Conservation (phyloP, 192 early-diverging fungal species). For the Backusella sp. region DNA sequence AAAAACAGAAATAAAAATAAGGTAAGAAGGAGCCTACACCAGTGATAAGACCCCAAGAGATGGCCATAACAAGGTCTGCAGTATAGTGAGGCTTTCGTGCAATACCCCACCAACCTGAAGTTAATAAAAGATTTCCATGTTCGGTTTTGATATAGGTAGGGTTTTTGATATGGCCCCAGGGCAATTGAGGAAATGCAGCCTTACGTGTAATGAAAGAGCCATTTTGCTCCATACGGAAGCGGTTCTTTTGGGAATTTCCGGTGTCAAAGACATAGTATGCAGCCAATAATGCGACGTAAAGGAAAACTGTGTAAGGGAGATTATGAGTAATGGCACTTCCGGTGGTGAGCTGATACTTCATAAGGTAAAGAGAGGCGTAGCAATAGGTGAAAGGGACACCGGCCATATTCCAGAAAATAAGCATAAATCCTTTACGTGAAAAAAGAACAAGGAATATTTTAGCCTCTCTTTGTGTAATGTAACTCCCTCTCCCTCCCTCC, state of each 20-base stretch:
- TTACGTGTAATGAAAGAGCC: slow-evolving; percentile 40
- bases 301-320: slow-evolving; percentile 23
- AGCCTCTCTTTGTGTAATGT: background rate
- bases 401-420: slow-evolving; percentile 52
- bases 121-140: slow-evolving; percentile 58
- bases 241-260: slow-evolving; percentile 53
- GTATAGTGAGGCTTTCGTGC: slow-evolving; percentile 75
- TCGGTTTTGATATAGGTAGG: slow-evolving; percentile 62
- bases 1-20: slow-evolving; percentile 91
- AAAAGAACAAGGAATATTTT: background rate
- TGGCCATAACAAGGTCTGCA: slow-evolving; percentile 84
- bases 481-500: background rate
- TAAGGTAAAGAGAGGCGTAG: slow-evolving; percentile 42
- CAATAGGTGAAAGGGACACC: slow-evolving; percentile 53
- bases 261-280: slow-evolving; percentile 50
- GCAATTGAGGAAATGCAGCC: slow-evolving; percentile 43
- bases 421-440: slow-evolving; percentile 38
- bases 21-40: slow-evolving; percentile 74
- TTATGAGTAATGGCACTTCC: slow-evolving; percentile 35
- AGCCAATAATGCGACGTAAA: slow-evolving; percentile 30
- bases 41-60: slow-evolving; percentile 82
- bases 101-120: slow-evolving; percentile 71
- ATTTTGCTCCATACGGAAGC: slow-evolving; percentile 44
- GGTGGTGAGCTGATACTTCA: slow-evolving; percentile 35
- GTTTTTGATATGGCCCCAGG: slow-evolving; percentile 50